Evolutionary conservation across 495 filamentous ascomycete species (phyloP).

Genomic region (Hyphodiscus hymeniophilus): DNA sequence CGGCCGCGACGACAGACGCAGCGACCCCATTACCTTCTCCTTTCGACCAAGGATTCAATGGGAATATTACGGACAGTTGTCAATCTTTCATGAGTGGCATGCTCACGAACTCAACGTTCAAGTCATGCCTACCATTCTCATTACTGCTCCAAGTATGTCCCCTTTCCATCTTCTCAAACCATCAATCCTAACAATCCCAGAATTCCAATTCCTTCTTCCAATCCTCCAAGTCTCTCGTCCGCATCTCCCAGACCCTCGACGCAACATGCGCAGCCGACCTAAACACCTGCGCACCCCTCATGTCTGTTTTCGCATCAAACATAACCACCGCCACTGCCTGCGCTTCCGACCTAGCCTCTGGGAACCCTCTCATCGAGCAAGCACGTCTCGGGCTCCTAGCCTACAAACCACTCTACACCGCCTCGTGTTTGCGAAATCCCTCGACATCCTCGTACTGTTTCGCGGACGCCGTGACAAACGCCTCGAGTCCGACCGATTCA

Average conservation of each 20-base stretch:
- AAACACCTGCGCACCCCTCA: conserved; percentile 46
- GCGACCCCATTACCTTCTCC: conserved; percentile 48
- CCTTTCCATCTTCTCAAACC: neutral
- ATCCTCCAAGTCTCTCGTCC: conserved; percentile 50
- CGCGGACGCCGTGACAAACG: conserved; percentile 76
- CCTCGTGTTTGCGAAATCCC: conserved; percentile 60
- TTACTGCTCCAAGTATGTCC: conserved; percentile 53
- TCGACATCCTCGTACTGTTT: conserved; percentile 57
- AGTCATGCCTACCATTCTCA: conserved; percentile 64
- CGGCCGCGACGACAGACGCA: neutral
- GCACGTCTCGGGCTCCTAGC: conserved; percentile 66
- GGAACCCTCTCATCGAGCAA: conserved; percentile 62
- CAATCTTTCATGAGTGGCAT: conserved; percentile 60
- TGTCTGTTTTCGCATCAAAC: conserved; percentile 49
- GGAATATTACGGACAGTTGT: conserved; percentile 61
- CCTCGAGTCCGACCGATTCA: conserved; percentile 52
- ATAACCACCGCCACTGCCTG: conserved; percentile 55
- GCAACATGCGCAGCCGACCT: conserved; percentile 59
- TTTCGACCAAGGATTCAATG: conserved; percentile 62
- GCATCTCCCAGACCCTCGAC: conserved; percentile 63
- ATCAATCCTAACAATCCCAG: conserved; percentile 22
- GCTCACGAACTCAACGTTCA: conserved; percentile 53
- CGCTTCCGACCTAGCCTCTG: conserved; percentile 53
- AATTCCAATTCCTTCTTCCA: conserved; percentile 73
- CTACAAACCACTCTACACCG: conserved; percentile 69